Evolutionary conservation across 768 basidiomycete species (phyloP), one percentile per base, ranked within the genome.

Genomic region (Piloderma croceum): DNA sequence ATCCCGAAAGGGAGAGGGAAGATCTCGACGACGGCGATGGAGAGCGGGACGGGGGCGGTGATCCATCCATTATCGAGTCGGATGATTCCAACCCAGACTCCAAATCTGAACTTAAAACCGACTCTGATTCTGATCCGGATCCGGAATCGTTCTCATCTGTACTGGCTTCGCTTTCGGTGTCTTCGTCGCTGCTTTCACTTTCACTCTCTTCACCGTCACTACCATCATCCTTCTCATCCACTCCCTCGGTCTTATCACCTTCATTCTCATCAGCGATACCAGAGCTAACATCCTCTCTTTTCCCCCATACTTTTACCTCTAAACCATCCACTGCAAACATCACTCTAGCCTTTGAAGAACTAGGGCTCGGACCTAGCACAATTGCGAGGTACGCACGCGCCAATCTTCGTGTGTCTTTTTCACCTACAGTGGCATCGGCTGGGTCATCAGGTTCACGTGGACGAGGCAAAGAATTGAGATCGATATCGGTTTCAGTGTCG

Each of bases 281-380:
- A 15, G 29, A 32, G 6, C 40, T 42, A 15, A 45, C 48, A 23
- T 50, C 46, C 20, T 45, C 41, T 23, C 48, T 45, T 18, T 51
- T 27, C 15, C 57, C 60, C 60, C 59, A 61, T 3, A 57, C 43
- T 20, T 44, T 77, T 13, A 68, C 65, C 42, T 83, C 77, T 6
- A 88, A 54, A 0, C 79, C 80, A 54, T 87, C 77, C 3, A 89
- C 65, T 0, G 69, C 80, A 13, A 82, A 64, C 12, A 86, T 56
- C 2, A 87, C 71, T 45, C 71, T 70, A 1, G 80, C 68, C 47
- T 73, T 81, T 3, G 84, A 73, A 0, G 79, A 69, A 11, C 74
- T 72, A 3, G 79, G 54, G 38, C 75, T 82, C 0, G 85, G 76
- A 2, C 86, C 86, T 2, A 89, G 67, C 9, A 81, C 62, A 31